Conservation (phyloP, 177 flowering plant species). For the Telopea speciosissima region DNA sequence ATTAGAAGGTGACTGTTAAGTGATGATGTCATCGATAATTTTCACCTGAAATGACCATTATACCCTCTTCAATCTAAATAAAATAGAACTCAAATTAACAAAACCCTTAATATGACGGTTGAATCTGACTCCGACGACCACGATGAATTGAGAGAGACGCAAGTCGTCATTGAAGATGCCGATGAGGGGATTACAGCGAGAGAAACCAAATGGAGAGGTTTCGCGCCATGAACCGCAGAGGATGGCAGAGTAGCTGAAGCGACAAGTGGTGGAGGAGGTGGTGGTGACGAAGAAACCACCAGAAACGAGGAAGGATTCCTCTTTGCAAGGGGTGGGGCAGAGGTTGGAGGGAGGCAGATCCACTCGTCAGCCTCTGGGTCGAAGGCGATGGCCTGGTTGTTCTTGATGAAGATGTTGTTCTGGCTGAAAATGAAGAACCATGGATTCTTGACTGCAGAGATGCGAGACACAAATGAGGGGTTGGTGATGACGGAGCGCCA, state of each 20-base stretch:
- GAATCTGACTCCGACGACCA: constrained; percentile 55
- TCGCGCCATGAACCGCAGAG: constrained; percentile 28
- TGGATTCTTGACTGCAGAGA: constrained; percentile 28
- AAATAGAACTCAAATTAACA: no score
- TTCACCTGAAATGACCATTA: no score
- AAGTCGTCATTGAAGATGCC: constrained; percentile 30
- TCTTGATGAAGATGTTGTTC: constrained; percentile 44
- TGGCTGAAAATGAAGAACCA: constrained; percentile 64
- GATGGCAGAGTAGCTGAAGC: constrained; percentile 36
- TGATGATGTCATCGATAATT: no score
- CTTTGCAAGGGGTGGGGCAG: constrained; percentile 12
- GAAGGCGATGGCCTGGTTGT: constrained; percentile 59
- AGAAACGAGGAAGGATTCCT: constrained; percentile 31
- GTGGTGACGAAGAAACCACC: constrained; percentile 44
- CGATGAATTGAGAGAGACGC: constrained; percentile 33
- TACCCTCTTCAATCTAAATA: no score
- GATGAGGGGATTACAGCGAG: constrained; percentile 51
- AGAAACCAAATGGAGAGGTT: constrained; percentile 42
- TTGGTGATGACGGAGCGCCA: constrained; percentile 43
- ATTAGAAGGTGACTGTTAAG: no score
- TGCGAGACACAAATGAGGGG: constrained; percentile 28
- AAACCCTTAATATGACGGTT: no score
- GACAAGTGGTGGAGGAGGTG: constrained; percentile 21
- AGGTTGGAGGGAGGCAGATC: constrained; percentile 40
- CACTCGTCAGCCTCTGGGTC: constrained; percentile 48